Conservation (phyloP, 768 basidiomycete genomes). For the Leccinum variicolor region DNA sequence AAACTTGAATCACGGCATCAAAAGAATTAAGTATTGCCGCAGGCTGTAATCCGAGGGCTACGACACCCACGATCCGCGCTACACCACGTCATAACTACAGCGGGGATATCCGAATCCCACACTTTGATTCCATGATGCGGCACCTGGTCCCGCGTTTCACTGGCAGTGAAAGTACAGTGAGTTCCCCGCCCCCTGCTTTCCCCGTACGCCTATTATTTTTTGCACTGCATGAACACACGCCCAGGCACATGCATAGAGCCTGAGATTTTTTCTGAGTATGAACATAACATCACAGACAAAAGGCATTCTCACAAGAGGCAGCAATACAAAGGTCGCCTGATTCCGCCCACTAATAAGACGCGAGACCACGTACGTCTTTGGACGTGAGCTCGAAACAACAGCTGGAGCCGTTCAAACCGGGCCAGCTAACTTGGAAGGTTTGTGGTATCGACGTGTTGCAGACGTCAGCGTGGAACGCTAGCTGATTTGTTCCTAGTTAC, state of each 20-base stretch:
- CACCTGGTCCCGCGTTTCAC: not conserved
- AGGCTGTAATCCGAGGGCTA: slow-evolving; percentile 2
- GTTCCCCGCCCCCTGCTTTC: not conserved
- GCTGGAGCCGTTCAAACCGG: not conserved
- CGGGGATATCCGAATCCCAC: not conserved
- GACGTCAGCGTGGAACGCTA: not conserved
- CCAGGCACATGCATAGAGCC: slow-evolving; percentile 1
- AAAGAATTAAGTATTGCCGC: slow-evolving; percentile 1
- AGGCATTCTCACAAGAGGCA: slow-evolving; percentile 7
- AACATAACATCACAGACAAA: not conserved
- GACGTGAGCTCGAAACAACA: not conserved
- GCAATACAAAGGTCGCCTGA: slow-evolving; percentile 1
- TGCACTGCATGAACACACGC: not conserved
- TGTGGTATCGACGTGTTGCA: not conserved
- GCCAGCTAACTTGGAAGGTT: not conserved
- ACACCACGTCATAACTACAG: slow-evolving; percentile 9
- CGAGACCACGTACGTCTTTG: not conserved
- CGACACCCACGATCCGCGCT: slow-evolving; percentile 1
- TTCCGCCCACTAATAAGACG: not conserved
- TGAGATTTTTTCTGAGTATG: not conserved
- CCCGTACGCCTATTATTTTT: not conserved
- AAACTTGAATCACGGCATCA: slow-evolving; percentile 3
- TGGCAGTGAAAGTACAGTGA: not conserved
- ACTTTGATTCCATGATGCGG: not conserved
- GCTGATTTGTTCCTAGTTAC: not conserved